Base-by-base conservation (phyloP, 2,329 filamentous ascomycete species). In the Fusarium tjaetaba region DNA sequence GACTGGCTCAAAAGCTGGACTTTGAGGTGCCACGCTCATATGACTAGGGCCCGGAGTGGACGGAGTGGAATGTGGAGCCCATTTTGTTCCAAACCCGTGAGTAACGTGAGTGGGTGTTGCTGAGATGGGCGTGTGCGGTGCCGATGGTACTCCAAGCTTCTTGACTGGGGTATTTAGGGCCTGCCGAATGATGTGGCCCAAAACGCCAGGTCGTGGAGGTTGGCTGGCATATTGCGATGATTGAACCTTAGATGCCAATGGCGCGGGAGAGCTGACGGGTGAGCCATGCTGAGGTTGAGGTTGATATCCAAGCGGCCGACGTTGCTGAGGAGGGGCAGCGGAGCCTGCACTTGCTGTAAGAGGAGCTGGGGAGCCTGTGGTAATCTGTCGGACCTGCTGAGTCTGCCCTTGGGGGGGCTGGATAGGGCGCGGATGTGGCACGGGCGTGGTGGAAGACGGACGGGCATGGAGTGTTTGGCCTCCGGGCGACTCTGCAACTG, bases 1-100 rank as follows among this genome's bases (percentile, higher is more conserved):
- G 8, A 91, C 82, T 1, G 89, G 89, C 73, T 92, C 90, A 65
- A 84, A 86, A 7, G 85, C 84, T 6, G 90, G 90, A 65, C 88
- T 88, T 39, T 85, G 83, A 22, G 84, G 79, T 52, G 86, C 84
- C 24, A 66, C 75, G 32, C 75, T 68, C 16, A 80, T 71, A 15
- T 81, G 83, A 11, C 80, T 77, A 6, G 81, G 83, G 24, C 81
- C 79, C 4, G 90, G 90, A 4, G 90, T 92, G 9, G 89, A 89
- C 8, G 88, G 87, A 2, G 88, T 90, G 11, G 88, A 86, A 10
- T 84, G 85, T 22, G 87, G 82, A 5, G 85, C 88, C 90, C 90
- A 92, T 76, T 87, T 88, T 0, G 90, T 92, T 49, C 88, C 89
- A 65, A 84, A 82, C 1, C 82, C 82, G 49, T 80, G 77, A 3